These are phyloP conservation scores for Peterozyma xylosa DNA, from an alignment of 805 yeast species.

Conservation along the genomic window DNA sequence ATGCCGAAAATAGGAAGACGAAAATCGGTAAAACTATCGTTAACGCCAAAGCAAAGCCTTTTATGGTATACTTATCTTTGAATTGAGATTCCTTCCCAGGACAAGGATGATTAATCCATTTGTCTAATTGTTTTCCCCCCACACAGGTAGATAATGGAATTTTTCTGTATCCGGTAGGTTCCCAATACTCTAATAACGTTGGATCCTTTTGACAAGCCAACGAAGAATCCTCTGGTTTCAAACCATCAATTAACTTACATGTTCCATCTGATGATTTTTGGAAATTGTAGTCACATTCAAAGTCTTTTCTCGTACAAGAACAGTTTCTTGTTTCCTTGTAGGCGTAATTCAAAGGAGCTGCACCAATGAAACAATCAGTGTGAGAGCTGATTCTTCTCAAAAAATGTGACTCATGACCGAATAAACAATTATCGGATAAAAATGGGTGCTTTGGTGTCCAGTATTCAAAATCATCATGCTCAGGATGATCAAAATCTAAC, in stretches of 20 bases:
- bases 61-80: slow-evolving; percentile 35
- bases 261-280: slow-evolving; percentile 68
- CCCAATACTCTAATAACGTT: slow-evolving; percentile 61
- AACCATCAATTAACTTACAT: slow-evolving; percentile 76
- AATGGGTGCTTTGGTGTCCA: slow-evolving; percentile 56
- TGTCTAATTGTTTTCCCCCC: slow-evolving; percentile 71
- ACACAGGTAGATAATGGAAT: slow-evolving; percentile 80
- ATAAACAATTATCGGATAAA: slow-evolving; percentile 46
- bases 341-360: slow-evolving; percentile 52
- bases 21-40: slow-evolving; percentile 51
- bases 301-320: slow-evolving; percentile 79
- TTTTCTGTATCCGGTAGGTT: slow-evolving; percentile 88
- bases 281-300: slow-evolving; percentile 89
- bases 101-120: slow-evolving; percentile 62
- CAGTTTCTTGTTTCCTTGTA: slow-evolving; percentile 58
- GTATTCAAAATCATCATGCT: slow-evolving; percentile 51
- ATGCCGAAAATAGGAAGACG: slow-evolving; percentile 44
- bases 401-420: slow-evolving; percentile 63
- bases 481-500: slow-evolving; percentile 33
- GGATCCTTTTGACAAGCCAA: slow-evolving; percentile 49
- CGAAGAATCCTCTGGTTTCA: slow-evolving; percentile 55
- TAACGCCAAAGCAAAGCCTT: slow-evolving; percentile 44
- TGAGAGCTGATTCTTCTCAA: slow-evolving; percentile 49
- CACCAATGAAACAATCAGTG: slow-evolving; percentile 63
- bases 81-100: slow-evolving; percentile 80